Conservation (phyloP, 2,329 filamentous ascomycete species). For the Tolypocladium paradoxum region DNA sequence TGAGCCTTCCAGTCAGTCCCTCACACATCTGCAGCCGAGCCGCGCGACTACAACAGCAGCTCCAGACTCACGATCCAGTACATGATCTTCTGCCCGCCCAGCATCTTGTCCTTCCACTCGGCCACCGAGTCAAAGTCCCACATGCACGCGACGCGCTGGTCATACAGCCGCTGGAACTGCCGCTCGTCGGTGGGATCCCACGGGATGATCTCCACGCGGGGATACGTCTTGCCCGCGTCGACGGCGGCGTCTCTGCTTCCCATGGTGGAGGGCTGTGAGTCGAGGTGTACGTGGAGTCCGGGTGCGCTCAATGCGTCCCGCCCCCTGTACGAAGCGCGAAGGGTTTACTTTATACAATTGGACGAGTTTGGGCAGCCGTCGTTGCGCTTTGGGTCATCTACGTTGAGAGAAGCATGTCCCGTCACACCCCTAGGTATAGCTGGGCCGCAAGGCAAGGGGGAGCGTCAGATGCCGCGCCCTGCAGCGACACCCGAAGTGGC, state of each 20-base stretch:
- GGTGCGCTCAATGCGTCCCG: not conserved
- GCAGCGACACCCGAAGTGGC: not conserved
- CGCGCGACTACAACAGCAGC: fast-evolving
- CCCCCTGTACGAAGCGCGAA: not conserved
- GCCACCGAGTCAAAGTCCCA: conserved; percentile 29
- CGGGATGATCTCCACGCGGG: conserved; percentile 26
- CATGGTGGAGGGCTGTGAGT: not conserved
- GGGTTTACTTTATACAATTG: too few species aligned
- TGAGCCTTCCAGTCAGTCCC: not conserved
- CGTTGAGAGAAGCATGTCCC: not conserved
- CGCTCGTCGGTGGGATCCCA: conserved; percentile 29
- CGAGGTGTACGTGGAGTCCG: not conserved
- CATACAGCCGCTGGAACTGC: conserved; percentile 28
- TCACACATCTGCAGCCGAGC: not conserved
- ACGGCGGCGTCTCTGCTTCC: not conserved
- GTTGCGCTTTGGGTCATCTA: not conserved
- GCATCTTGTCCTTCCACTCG: conserved; percentile 21
- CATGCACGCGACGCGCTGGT: conserved; percentile 34
- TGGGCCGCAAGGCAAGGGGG: too few species aligned
- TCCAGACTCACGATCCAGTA: conserved; percentile 29
- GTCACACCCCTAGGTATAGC: too few species aligned
- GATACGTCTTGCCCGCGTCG: not conserved
- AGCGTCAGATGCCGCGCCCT: too few species aligned
- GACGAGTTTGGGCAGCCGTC: too few species aligned
- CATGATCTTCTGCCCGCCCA: conserved; percentile 22